A percentile compares a stretch with the other conserved stretches of the same genome.
Evolutionary conservation across 192 early-diverging fungal species (phyloP).

Genomic region (Backusella sp.): DNA sequence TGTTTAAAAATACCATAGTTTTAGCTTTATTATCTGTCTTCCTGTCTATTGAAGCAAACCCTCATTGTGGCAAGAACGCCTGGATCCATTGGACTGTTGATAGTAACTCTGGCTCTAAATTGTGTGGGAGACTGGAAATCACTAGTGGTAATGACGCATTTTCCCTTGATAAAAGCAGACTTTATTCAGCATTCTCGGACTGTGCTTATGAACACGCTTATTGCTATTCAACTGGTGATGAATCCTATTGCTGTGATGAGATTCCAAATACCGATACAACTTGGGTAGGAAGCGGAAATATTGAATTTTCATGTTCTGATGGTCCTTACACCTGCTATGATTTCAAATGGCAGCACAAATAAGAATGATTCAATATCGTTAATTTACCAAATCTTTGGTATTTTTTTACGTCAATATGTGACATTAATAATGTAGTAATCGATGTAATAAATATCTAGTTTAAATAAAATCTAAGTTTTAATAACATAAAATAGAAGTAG

Average conservation of each 20-base stretch:
- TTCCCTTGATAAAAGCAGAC: neutral
- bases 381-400: neutral
- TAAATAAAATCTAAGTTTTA: neutral
- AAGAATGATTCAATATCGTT: neutral
- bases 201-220: neutral
- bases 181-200: neutral
- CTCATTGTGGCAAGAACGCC: neutral
- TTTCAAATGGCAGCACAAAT: neutral
- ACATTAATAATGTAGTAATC: neutral
- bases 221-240: neutral
- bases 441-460: neutral
- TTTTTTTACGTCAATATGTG: neutral
- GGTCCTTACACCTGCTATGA: neutral
- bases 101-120: neutral
- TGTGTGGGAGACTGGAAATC: neutral
- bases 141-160: neutral
- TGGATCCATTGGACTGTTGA: neutral
- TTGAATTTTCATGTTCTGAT: neutral
- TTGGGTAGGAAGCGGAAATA: neutral
- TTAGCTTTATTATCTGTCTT: neutral
- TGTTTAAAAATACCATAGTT: neutral
- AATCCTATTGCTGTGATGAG: neutral
- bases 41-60: neutral
- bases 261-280: neutral
- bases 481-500: too few species aligned